Percentiles rank a stretch among this genome's conserved stretches.
These are phyloP conservation scores for Oryza officinalis DNA, from an alignment of 176 grass and related monocot genomes.

Conservation along the genomic window DNA sequence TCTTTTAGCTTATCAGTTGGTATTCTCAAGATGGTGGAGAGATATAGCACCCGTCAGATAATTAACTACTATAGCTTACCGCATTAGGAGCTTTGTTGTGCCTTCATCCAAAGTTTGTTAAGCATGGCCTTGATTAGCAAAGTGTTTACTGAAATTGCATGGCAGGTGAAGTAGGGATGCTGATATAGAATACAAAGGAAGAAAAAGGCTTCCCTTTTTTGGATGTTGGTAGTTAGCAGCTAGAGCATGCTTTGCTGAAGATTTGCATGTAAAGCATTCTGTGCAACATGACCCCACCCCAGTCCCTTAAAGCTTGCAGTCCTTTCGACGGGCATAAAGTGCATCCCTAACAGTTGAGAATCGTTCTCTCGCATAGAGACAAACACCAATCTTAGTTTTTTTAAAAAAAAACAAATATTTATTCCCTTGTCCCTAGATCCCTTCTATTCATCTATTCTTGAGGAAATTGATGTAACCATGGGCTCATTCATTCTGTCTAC, in stretches of 20 bases:
- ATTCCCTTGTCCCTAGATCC: background rate
- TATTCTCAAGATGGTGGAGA: background rate
- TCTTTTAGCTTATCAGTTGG: background rate
- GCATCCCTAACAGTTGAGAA: background rate
- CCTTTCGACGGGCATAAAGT: conserved; percentile 30
- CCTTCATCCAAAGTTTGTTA: background rate
- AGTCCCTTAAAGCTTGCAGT: conserved; percentile 32
- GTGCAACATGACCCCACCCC: background rate
- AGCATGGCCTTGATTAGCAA: conserved; percentile 1
- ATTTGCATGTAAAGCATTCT: conserved; percentile 19
- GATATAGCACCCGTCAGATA: background rate
- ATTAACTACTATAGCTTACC: too few species aligned
- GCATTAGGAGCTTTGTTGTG: background rate
- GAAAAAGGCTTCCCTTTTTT: background rate
- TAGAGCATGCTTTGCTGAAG: background rate
- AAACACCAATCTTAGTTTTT: conserved; percentile 26
- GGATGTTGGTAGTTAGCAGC: background rate
- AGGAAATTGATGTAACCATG: background rate
- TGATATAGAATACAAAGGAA: conserved; percentile 4
- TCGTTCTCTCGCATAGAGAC: conserved; percentile 19
- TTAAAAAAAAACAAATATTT: background rate
- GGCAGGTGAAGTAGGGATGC: background rate
- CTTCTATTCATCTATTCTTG: background rate
- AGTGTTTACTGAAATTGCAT: background rate
- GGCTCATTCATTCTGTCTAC: background rate